phyloP scores from a whole-genome alignment of 2,329 filamentous ascomycete genomes.

The Hypoxylon sp. region DNA sequence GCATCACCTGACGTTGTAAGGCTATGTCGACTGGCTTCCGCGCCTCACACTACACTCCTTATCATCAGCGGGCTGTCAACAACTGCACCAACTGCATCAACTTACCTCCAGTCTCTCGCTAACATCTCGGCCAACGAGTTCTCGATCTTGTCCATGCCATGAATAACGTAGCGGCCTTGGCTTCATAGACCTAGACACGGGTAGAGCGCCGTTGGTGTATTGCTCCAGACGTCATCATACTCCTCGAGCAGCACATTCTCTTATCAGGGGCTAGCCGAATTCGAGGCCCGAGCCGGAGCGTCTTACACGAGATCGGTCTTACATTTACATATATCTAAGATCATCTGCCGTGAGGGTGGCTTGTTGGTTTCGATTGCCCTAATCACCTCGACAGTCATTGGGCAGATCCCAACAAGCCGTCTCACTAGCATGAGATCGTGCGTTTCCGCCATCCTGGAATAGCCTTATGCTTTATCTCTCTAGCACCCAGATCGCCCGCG shows the following conservation, averaged over 20 bases:
- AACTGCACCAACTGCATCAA: background rate
- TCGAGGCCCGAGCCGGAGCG: constrained; percentile 12
- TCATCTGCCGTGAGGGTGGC: background rate
- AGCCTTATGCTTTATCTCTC: constrained; percentile 26
- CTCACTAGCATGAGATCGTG: constrained; percentile 11
- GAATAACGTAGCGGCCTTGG: background rate
- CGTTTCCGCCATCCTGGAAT: constrained; percentile 22
- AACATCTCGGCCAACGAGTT: background rate
- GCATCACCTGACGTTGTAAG: background rate
- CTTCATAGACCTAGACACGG: background rate
- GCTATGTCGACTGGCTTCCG: background rate
- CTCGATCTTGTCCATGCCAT: background rate
- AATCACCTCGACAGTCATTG: constrained; percentile 17
- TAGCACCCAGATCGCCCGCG: constrained; percentile 35
- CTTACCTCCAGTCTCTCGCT: background rate
- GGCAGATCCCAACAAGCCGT: constrained; percentile 3
- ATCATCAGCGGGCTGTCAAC: background rate
- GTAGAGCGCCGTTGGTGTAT: background rate
- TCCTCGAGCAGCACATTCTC: background rate
- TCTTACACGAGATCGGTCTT: too few species aligned
- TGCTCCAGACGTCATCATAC: constrained; percentile 7
- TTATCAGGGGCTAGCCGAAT: constrained; percentile 10
- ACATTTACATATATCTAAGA: too few species aligned
- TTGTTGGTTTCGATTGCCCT: background rate
- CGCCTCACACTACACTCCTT: background rate